A percentile compares a stretch with the other conserved stretches of the same genome.
Conservation (phyloP, 1,139 yeast genomes). For the Suhomyces kunorum region DNA sequence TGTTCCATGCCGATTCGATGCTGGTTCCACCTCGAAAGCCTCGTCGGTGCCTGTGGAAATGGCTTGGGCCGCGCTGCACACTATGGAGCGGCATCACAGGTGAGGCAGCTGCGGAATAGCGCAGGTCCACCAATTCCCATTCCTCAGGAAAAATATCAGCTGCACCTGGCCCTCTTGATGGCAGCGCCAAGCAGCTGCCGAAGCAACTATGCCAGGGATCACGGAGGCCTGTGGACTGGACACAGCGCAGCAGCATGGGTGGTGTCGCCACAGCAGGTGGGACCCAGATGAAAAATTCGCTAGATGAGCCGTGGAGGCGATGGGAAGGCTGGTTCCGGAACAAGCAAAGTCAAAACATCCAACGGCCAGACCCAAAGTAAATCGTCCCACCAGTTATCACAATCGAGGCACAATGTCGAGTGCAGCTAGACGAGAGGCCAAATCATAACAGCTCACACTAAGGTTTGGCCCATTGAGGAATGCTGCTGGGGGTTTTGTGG, state of each 20-base stretch:
- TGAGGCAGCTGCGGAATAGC: slow-evolving; percentile 2
- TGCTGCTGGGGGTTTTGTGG: slow-evolving; percentile 4
- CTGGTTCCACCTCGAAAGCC: too few relatives aligned
- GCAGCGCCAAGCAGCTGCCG: background rate
- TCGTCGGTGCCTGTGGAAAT: too few relatives aligned
- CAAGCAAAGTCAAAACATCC: slow-evolving; percentile 1
- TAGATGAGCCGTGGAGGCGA: background rate
- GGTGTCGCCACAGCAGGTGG: too few relatives aligned
- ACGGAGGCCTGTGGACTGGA: too few relatives aligned
- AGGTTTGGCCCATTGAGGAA: slow-evolving; percentile 4
- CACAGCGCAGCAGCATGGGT: too few relatives aligned
- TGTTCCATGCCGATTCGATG: too few relatives aligned
- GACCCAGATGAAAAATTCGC: background rate
- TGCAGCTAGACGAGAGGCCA: slow-evolving; percentile 3
- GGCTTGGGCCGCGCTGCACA: too few relatives aligned
- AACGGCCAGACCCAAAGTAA: slow-evolving; percentile 4
- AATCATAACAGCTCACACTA: slow-evolving; percentile 2
- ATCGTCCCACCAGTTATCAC: slow-evolving; percentile 4
- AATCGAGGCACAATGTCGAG: background rate
- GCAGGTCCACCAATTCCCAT: slow-evolving; percentile 3
- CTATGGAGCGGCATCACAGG: slow-evolving; percentile 1
- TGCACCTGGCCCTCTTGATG: slow-evolving; percentile 2
- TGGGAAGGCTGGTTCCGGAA: slow-evolving; percentile 2
- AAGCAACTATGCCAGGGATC: too few relatives aligned
- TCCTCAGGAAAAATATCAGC: slow-evolving; percentile 1